A percentile compares a stretch with the other conserved stretches of the same genome.
Evolutionary conservation across 2,329 filamentous ascomycete species (phyloP).

Genomic region (Zymoseptoria passerinii): DNA sequence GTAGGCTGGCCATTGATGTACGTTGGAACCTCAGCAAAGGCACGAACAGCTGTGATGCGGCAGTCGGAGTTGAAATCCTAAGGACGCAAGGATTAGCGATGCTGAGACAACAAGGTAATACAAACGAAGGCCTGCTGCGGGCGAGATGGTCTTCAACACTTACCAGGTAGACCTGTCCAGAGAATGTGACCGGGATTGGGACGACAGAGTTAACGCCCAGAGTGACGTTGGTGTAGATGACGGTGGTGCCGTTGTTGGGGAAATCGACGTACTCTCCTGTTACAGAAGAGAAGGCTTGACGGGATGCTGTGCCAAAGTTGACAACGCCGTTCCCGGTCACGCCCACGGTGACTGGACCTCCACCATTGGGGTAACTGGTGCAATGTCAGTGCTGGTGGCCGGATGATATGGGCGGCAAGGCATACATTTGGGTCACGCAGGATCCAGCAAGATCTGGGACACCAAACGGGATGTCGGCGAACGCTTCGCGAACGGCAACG

Average conservation of each 20-base stretch:
- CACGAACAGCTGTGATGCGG: conserved; percentile 9
- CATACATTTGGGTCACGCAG: conserved; percentile 6
- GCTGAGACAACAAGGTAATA: not conserved
- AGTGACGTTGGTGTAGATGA: conserved; percentile 14
- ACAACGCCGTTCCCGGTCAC: not conserved
- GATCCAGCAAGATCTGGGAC: conserved; percentile 4
- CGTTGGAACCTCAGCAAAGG: conserved; percentile 8
- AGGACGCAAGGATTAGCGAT: not conserved
- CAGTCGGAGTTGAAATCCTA: conserved; percentile 8
- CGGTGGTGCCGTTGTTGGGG: conserved; percentile 7
- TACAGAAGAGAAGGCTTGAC: conserved; percentile 11
- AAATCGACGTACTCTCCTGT: conserved; percentile 11
- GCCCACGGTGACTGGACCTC: conserved; percentile 4
- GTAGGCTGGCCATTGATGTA: conserved; percentile 6
- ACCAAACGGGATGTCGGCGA: conserved; percentile 6
- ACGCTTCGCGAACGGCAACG: conserved; percentile 1
- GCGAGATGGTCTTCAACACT: not conserved
- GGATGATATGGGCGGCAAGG: not conserved
- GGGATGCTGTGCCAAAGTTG: conserved; percentile 5
- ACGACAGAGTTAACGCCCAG: conserved; percentile 4
- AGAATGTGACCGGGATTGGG: not conserved
- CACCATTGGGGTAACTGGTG: conserved; percentile 2
- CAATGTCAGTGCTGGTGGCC: not conserved
- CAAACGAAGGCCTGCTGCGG: not conserved
- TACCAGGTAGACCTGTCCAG: not conserved